These are phyloP conservation scores for Mychonastes homosphaera DNA, from an alignment of 139 green algal genomes.

Conservation along the genomic window DNA sequence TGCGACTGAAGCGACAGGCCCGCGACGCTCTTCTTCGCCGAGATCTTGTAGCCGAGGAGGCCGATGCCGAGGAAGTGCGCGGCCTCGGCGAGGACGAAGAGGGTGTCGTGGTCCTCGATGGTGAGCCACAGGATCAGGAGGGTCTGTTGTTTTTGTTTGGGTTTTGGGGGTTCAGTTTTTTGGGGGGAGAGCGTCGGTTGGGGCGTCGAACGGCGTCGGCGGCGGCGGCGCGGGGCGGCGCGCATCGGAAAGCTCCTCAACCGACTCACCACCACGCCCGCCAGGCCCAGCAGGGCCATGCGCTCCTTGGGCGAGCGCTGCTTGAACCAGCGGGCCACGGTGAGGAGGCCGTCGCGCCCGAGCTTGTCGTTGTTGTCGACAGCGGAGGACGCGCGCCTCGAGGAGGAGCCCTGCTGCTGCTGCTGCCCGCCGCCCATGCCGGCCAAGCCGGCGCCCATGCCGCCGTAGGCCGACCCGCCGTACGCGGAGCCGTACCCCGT, in stretches of 20 bases:
- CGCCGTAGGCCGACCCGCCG: no score
- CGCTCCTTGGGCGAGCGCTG: slow-evolving; percentile 48
- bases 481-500: no score
- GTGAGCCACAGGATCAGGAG: slow-evolving; percentile 48
- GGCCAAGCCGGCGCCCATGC: no score
- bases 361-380: slow-evolving; percentile 27
- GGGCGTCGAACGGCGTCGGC: background rate
- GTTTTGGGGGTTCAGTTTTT: no score
- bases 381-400: no score
- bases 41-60: slow-evolving; percentile 87
- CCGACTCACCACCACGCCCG: slow-evolving; percentile 43
- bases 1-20: slow-evolving; percentile 86
- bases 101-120: slow-evolving; percentile 94
- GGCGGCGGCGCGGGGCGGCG: background rate
- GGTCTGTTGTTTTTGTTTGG: no score
- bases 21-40: slow-evolving; percentile 72
- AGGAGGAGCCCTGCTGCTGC: no score
- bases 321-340: slow-evolving; percentile 57
- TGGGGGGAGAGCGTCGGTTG: no score
- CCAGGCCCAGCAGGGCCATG: slow-evolving; percentile 29
- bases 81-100: slow-evolving; percentile 89
- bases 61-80: slow-evolving; percentile 90
- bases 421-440: no score
- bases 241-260: background rate
- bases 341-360: slow-evolving; percentile 34